Base-by-base conservation (phyloP, 83 land plant genomes). In the Diphasiastrum complanatum region DNA sequence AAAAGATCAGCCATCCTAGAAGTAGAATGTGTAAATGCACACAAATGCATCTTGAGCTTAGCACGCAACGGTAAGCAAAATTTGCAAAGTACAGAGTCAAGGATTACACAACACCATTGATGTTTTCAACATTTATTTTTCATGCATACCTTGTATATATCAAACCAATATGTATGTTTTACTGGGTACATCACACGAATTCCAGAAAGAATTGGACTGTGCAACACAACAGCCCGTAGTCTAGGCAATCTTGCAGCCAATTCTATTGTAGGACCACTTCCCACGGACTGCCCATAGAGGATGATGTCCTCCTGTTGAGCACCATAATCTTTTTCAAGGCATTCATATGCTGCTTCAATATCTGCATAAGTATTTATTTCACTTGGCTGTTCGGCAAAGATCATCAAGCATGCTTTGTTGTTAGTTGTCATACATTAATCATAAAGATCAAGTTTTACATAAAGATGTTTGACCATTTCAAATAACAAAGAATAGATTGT, bases 61-160 rank as follows among this genome's bases (percentile, higher is more conserved):
- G n/a, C n/a, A n/a, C n/a, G n/a, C n/a, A n/a, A n/a, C n/a, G n/a
- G n/a, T n/a, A n/a, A n/a, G n/a, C n/a, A n/a, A n/a, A n/a, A n/a
- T n/a, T n/a, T n/a, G n/a, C n/a, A n/a, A n/a, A n/a, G n/a, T n/a
- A n/a, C n/a, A n/a, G n/a, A n/a, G n/a, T n/a, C n/a, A n/a, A n/a
- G n/a, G n/a, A n/a, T n/a, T n/a, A n/a, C n/a, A n/a, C n/a, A n/a
- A n/a, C n/a, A n/a, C n/a, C n/a, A n/a, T n/a, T n/a, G n/a, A n/a
- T n/a, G n/a, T n/a, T n/a, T n/a, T n/a, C n/a, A n/a, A n/a, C n/a
- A n/a, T n/a, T n/a, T n/a, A n/a, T n/a, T n/a, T n/a, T n/a, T n/a
- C n/a, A n/a, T n/a, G n/a, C n/a, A n/a, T n/a, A 55, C 59, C 59
- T 55, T 55, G 20, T 55, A 55, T 26, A 55, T 55, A 30, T 55